Base-by-base conservation (phyloP, 164 flowering plant genomes). In the Liriodendron chinense region DNA sequence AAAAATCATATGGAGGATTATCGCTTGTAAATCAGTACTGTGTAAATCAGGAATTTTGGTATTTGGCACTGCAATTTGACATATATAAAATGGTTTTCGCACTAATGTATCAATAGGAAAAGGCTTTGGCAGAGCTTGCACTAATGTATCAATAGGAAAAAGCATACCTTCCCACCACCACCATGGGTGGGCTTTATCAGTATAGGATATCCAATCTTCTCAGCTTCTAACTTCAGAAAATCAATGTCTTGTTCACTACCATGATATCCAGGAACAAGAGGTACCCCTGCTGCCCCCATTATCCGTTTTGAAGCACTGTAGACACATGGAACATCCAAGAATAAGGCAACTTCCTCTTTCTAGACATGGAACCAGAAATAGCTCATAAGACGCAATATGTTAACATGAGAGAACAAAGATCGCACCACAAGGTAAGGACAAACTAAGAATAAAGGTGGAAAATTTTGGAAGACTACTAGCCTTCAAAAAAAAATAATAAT, bases 181-280 rank as follows among this genome's bases (percentile, higher is more conserved):
- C 99, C 99, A 87, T 96, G 99, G n/a, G 99, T 96, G 22, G 99
- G 99, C 83, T 96, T 96, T 84, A 96, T 94, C 79, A 96, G 76
- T 65, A 94, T 67, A 72, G 99, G 98, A 82, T 96, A 96, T 53
- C 99, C 98, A 84, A 96, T 92, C 80, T 89, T 89, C 47, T 91
- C 96, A 62, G 98, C 99, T 87, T 96, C 97, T 64, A 76, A 80
- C 79, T 85, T 92, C 95, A 94, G 91, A 70, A 87, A 76, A 56
- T 94, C 93, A 77, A 96, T 82, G 83, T 92, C 97, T 80, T 96
- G 99, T 78, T 92, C 92, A 69, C 70, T 63, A 43, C 98, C 99
- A 87, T 96, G 99, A 83, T 96, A 96, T 78, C 99, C 99, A 74
- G 99, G 99, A 71, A 96, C 99, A 77, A 96, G 91, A 7, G 99